Base-by-base conservation (phyloP, 805 yeast species). In the Grigorovia humatica region DNA sequence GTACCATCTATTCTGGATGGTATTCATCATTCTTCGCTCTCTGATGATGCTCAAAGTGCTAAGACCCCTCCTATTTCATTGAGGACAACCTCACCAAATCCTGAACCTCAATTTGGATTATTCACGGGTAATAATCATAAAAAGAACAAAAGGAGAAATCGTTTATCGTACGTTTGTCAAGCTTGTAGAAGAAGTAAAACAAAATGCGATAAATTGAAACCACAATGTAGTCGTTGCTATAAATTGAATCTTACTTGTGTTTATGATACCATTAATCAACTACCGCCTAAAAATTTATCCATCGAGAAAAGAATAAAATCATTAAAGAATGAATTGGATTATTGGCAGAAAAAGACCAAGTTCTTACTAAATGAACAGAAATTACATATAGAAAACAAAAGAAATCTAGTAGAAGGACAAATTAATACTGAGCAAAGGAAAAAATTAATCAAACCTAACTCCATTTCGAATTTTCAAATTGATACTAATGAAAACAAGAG, bases 101-200 rank as follows among this genome's bases (percentile, higher is more conserved):
- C n/a, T n/a, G n/a, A n/a, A n/a, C n/a, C n/a, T n/a, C n/a, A n/a
- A n/a, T n/a, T n/a, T n/a, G n/a, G n/a, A n/a, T n/a, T n/a, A n/a
- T n/a, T n/a, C n/a, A n/a, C n/a, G n/a, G 40, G n/a, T 11, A 15
- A 12, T 6, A 20, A 41, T 13, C 17, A 5, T 17, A 20, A 20
- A 30, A 29, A 32, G 18, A 27, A 47, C 19, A 56, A 54, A 41
- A 64, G 57, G 44, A 57, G 71, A 42, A 61, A 67, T 45, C 56
- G 70, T 47, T 49, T 68, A 7, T 68, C 71, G 0, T 68, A 59
- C 50, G 70, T 66, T 15, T 68, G 71, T 49, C 62, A 63, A 48
- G 59, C 60, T 1, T 68, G 71, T 48, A 53, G 70, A 47, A 59
- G 57, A 48, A 59, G 67, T 1, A 65, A 67, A 54, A 64, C 69